Evolutionary conservation across 2,329 filamentous ascomycete species (phyloP), one percentile per base, ranked within the genome.

Genomic region (Trichophyton equinum): DNA sequence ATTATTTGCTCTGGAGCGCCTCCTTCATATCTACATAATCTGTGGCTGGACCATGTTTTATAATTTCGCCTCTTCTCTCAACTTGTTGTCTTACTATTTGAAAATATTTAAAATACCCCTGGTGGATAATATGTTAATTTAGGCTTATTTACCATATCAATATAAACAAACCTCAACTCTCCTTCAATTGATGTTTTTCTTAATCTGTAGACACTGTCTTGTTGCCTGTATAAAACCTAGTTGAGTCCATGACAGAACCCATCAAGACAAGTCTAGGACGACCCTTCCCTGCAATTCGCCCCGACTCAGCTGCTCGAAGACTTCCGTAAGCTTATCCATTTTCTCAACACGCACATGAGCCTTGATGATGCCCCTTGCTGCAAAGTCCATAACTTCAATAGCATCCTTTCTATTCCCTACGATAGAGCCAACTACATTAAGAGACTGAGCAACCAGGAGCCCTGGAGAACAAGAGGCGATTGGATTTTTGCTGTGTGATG

Each of bases 331-430:
- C 13, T 74, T 73, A 4, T 76, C 75, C 76, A 79, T 76, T 66
- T 77, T 78, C 68, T 78, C 75, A n/a, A 71, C 68, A 55, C 73
- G 70, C 60, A 75, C 68, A 65, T 76, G 74, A 46, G 76, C 72
- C 65, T 78, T 78, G 58, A 80, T 73, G 18, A 79, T 67, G 1
- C 78, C 78, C 22, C 78, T 70, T 9, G 75, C 73, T 6, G 77
- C 78, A 70, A 80, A 75, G 4, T 80, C 74, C 63, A 80, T 64
- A 7, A 75, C 73, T 65, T 80, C 78, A 57, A 77, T 72, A 9
- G 79, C 79, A 33, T 82, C 79, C 59, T 73, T 71, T 47, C 78
- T 73, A 59, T 77, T 81, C 0, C 80, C 80, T 13, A 82, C 79
- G 0, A 77, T 74, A 8, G 75, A 78, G 4, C 78, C 79, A 3